These are phyloP conservation scores for Houttuynia cordata DNA, from an alignment of 164 flowering plant genomes.

Conservation along the genomic window DNA sequence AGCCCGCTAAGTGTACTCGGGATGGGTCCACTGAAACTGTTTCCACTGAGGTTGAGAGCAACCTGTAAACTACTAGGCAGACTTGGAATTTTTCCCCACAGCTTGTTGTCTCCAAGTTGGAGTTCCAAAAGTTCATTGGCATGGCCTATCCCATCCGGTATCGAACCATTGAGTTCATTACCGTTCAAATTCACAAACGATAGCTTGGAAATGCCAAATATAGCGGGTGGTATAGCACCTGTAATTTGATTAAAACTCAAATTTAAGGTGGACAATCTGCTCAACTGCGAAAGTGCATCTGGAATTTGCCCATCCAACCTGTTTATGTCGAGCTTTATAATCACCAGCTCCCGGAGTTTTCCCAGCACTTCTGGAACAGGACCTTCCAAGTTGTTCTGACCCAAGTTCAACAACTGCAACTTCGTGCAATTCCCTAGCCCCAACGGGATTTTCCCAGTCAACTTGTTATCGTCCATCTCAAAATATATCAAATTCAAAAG, in stretches of 20 bases:
- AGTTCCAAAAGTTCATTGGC: too few species aligned
- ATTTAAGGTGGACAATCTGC: slow-evolving; percentile 27
- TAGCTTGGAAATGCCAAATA: slow-evolving; percentile 29
- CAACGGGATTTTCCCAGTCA: slow-evolving; percentile 35
- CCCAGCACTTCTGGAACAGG: slow-evolving; percentile 34
- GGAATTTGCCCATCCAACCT: slow-evolving; percentile 44
- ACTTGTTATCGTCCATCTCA: slow-evolving; percentile 44
- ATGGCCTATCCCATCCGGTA: too few species aligned
- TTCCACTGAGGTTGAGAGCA: slow-evolving; percentile 58
- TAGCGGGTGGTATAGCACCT: slow-evolving; percentile 42
- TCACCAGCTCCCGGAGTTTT: slow-evolving; percentile 34
- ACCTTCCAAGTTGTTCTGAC: slow-evolving; percentile 36
- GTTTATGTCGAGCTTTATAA: slow-evolving; percentile 41
- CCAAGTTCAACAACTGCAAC: slow-evolving; percentile 43
- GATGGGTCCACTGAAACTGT: slow-evolving; percentile 43
- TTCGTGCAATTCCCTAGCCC: slow-evolving; percentile 33
- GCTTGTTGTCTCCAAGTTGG: too few species aligned
- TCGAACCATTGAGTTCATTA: too few species aligned
- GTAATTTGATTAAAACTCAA: slow-evolving; percentile 39
- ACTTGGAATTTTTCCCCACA: too few species aligned
- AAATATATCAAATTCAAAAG: too few species aligned
- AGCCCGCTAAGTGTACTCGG: slow-evolving; percentile 26
- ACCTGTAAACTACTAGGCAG: slow-evolving; percentile 45
- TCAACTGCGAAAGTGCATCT: slow-evolving; percentile 15
- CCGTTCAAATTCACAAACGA: too few species aligned